Evolutionary conservation across 805 yeast species (phyloP), one percentile per base, ranked within the genome.

Genomic region (Helenozyma rhizophorensis): DNA sequence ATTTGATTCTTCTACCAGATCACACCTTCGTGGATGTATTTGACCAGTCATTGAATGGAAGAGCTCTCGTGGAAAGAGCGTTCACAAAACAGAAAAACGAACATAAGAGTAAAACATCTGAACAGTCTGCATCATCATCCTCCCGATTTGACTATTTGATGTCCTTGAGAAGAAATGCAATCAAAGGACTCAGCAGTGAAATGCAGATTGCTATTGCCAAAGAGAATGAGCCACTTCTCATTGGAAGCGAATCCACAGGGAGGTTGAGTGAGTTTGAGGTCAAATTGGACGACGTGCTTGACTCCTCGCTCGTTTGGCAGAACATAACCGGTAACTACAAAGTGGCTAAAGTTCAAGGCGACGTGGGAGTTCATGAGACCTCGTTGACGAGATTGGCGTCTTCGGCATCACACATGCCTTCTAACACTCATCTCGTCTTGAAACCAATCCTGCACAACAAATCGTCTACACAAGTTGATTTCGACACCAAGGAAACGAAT

Each of bases 301-400:
- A 75, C 9, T 61, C 68, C n/a, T 54, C 65, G 16, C 62, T 90
- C 33, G 70, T 72, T 33, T 90, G 98, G 98, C 96, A 89, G 53
- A 72, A 71, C 32, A 75, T 89, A 37, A 78, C 82, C 21, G 90
- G 89, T 23, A 87, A 86, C 9, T 83, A 79, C 53, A 72, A 83
- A 12, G 79, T 90, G 19, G 87, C 97, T 0, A 89, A 86, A 48
- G 81, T 90, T 6, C 65, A 71, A 26, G 97, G 97, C 25, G 76
- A 72, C 40, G 61, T 83, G 30, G 69, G 65, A 32, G 41, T 64
- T 25, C 47, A 46, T 14, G 28, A 25, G 39, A 31, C 14, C 21
- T 32, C 7, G 41, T 36, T 23, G 34, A 31, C 21, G 51, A 45
- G 37, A n/a, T n/a, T n/a, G n/a, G n/a, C n/a, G n/a, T n/a, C n/a